phyloP scores from a whole-genome alignment of 2,329 filamentous ascomycete genomes.

The Fonsecaea multimorphosa region DNA sequence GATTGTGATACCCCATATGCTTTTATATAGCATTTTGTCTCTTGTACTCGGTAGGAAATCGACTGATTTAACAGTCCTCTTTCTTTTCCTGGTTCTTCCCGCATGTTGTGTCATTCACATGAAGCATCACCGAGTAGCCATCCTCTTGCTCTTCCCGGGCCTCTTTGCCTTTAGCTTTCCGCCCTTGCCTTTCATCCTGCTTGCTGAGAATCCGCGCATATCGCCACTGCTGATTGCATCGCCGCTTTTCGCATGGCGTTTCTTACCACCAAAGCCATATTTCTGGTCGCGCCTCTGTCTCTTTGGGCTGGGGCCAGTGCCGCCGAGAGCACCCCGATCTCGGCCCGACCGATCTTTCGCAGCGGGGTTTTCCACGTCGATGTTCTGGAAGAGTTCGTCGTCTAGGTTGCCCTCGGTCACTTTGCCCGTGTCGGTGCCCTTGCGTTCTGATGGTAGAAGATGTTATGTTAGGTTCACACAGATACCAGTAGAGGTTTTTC shows the following conservation, averaged over 20 bases:
- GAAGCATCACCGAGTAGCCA: conserved; percentile 39
- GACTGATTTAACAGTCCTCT: neutral
- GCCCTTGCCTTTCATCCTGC: conserved; percentile 70
- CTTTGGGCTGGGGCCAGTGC: conserved; percentile 62
- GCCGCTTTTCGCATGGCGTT: conserved; percentile 86
- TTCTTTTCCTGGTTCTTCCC: neutral
- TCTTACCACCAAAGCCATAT: conserved; percentile 96
- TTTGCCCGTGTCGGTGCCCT: conserved; percentile 69
- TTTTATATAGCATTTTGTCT: neutral
- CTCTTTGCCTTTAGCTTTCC: conserved; percentile 45
- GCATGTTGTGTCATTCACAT: neutral
- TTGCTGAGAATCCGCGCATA: conserved; percentile 76
- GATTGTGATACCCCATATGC: conserved; percentile 34
- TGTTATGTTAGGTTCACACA: conserved; percentile 23
- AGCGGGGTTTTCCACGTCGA: conserved; percentile 51
- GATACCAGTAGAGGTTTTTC: neutral
- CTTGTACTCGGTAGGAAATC: conserved; percentile 1
- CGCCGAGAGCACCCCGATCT: conserved; percentile 48
- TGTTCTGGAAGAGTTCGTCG: conserved; percentile 63
- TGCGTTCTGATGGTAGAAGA: conserved; percentile 69
- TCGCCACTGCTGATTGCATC: conserved; percentile 85
- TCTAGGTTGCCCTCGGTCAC: conserved; percentile 74
- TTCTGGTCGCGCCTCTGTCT: conserved; percentile 93
- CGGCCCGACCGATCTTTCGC: conserved; percentile 45
- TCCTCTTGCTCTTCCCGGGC: conserved; percentile 59